Evolutionary conservation across 768 basidiomycete genomes (phyloP), one percentile per base, ranked within the genome.

Genomic region (Lentinula guzmanii): DNA sequence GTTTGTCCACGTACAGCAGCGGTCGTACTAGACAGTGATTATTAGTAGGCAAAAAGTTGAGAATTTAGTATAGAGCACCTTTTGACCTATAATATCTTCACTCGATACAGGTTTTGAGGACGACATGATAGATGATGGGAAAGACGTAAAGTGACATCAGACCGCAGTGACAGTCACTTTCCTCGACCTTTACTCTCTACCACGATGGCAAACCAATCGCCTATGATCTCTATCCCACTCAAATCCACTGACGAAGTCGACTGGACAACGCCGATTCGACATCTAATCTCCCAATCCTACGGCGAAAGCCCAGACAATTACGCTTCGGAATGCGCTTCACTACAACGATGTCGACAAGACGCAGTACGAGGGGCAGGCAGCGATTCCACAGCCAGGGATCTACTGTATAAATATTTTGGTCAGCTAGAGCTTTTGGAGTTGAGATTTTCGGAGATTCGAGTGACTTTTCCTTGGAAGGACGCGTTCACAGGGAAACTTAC

Each of bases 361-460:
- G 97, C 97, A 0, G 93, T 98, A 5, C 83, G 90, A 64, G 96
- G 96, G 31, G 96, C 96, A 35, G 97, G 97, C 1, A 96, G 94
- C 70, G 97, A 98, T 71, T 79, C 86, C 59, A 97, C 95, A 89
- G 95, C 90, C 11, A 83, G 95, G 53, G 96, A 98, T 76, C 81
- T 98, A 21, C 80, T 99, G 48, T 98, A 96, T 88, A 98, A 97
- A 76, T 99, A 99, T 78, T 99, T 98, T 77, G 96, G 97, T 39
- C 97, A 99, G 73, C 87, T 99, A 48, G 97, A 99, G 70, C 85
- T 98, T 4, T 86, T 99, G 43, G 97, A 99, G 71, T 83, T 99
- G 57, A 87, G 97, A 41, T 99, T 99, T 77, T 86, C 96, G 8
- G 96, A 98, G 72, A 93, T 98, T 65, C 85, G 92, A 66, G 95